A percentile compares a stretch with the other conserved stretches of the same genome.
Conservation (phyloP, 2,329 filamentous ascomycete species). For the Arthroderma sp. region DNA sequence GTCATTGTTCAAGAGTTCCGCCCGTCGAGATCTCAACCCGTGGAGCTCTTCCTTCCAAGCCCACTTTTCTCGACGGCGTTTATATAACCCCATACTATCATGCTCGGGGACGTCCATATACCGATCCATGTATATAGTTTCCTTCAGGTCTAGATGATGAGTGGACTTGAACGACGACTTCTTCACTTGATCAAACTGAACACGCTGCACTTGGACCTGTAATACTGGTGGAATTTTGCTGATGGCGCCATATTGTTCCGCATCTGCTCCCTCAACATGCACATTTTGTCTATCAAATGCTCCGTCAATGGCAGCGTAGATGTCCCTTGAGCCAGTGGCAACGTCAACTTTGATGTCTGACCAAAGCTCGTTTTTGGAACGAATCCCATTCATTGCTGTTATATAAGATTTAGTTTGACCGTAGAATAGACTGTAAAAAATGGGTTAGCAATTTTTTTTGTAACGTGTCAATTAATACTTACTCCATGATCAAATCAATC, state of each 20-base stretch:
- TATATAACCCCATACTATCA: conserved; percentile 50
- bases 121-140: conserved; percentile 73
- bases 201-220: conserved; percentile 79
- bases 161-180: conserved; percentile 58
- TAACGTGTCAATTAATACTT: conserved; percentile 11
- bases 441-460: neutral
- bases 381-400: conserved; percentile 34
- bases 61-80: conserved; percentile 58
- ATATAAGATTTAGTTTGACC: conserved; percentile 36
- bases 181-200: conserved; percentile 54
- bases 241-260: conserved; percentile 58
- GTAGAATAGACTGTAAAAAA: conserved; percentile 37
- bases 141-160: conserved; percentile 65
- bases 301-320: conserved; percentile 75
- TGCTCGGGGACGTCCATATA: conserved; percentile 59
- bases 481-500: conserved; percentile 63
- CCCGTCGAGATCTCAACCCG: conserved; percentile 39
- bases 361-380: conserved; percentile 46
- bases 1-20: conserved; percentile 32
- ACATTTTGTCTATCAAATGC: conserved; percentile 72
- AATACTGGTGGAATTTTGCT: conserved; percentile 69
- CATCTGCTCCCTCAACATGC: conserved; percentile 49
- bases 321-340: conserved; percentile 46
- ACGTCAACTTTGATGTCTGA: conserved; percentile 53
- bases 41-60: conserved; percentile 51